phyloP scores from a whole-genome alignment of 108 stramenopile species.

The Skeletonema costatum region DNA sequence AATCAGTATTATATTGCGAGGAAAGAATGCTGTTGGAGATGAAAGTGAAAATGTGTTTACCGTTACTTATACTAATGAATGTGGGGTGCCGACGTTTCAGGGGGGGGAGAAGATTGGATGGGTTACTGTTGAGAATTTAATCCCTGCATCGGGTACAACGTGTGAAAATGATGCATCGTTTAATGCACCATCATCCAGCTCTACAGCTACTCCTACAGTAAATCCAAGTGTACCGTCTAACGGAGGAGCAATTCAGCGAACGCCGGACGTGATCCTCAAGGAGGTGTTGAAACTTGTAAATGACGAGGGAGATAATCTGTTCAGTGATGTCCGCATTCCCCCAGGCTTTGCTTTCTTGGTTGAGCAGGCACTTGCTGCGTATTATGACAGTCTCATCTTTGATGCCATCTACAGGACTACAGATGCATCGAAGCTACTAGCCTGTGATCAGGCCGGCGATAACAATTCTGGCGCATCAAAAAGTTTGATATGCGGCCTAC shows the following conservation, averaged over 20 bases:
- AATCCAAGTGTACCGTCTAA: neutral
- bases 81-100: neutral
- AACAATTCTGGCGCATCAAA: neutral
- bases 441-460: neutral
- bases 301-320: neutral
- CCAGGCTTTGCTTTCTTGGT: neutral
- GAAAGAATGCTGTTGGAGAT: neutral
- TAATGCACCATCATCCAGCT: neutral
- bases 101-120: constrained; percentile 1
- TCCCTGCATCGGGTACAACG: neutral
- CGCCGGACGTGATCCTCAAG: neutral
- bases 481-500: neutral
- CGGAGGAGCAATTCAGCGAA: neutral
- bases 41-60: constrained; percentile 3
- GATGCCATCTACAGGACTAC: neutral
- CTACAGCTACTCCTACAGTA: neutral
- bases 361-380: neutral
- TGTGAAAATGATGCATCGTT: neutral
- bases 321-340: neutral
- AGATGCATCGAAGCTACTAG: neutral
- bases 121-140: neutral
- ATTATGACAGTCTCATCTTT: neutral
- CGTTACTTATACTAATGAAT: constrained; percentile 1
- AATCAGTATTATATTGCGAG: neutral
- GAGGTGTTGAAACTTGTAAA: neutral